Evolutionary conservation across 345 rosid genomes (phyloP).

Genomic region (Euphorbia tirucalli): DNA sequence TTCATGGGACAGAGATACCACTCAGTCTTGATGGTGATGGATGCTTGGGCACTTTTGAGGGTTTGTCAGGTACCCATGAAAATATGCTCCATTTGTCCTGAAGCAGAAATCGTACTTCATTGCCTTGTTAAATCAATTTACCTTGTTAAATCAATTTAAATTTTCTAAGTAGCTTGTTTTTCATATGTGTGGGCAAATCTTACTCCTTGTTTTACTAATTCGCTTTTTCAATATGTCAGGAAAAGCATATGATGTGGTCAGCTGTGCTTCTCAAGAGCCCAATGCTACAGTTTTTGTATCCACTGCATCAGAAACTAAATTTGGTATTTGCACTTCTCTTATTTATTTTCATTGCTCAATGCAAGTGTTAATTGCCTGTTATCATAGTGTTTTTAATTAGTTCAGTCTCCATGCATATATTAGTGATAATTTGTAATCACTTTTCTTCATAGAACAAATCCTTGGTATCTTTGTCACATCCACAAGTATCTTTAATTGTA

Average conservation of each 20-base stretch:
- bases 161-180: not conserved
- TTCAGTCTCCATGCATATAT: not conserved
- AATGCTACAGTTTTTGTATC: constrained; percentile 56
- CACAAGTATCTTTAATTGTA: not conserved
- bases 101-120: not conserved
- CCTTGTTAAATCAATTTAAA: no score
- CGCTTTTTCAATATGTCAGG: constrained; percentile 40
- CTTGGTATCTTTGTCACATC: not conserved
- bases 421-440: not conserved
- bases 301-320: constrained; percentile 44
- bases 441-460: not conserved
- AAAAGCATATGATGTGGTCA: constrained; percentile 51
- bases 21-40: constrained; percentile 51
- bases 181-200: not conserved
- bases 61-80: constrained; percentile 50
- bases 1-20: constrained; percentile 48
- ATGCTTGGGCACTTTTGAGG: constrained; percentile 51
- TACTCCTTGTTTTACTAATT: not conserved
- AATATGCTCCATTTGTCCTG: not conserved
- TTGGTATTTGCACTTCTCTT: constrained; percentile 26
- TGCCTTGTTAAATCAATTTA: not conserved
- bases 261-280: constrained; percentile 46
- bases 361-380: not conserved
- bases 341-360: not conserved
- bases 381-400: not conserved